Evolutionary conservation across 208 protist genomes (phyloP).

Genomic region (Leptomonas pyrrhocoris): DNA sequence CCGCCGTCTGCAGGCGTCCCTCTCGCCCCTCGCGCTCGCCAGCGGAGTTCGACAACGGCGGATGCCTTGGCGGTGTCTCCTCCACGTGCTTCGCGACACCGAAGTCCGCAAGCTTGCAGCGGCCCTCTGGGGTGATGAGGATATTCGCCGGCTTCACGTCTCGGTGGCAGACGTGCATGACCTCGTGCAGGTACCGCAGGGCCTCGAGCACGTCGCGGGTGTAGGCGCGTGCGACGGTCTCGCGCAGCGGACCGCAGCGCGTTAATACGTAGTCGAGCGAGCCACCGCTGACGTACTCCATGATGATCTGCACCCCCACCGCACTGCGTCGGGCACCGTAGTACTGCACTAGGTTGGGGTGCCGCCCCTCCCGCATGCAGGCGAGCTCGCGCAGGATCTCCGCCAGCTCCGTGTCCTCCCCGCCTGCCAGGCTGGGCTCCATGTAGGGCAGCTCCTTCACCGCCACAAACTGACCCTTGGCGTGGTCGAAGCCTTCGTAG

Average conservation of each 20-base stretch:
- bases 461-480: constrained; percentile 81
- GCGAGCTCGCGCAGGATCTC: constrained; percentile 76
- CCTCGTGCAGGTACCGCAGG: constrained; percentile 83
- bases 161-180: constrained; percentile 82
- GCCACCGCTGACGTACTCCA: constrained; percentile 90
- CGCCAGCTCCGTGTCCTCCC: constrained; percentile 32
- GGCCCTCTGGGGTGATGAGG: constrained; percentile 82
- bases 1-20: constrained; percentile 68
- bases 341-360: constrained; percentile 85
- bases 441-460: constrained; percentile 87
- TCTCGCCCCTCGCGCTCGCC: constrained; percentile 4
- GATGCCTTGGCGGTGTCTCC: constrained; percentile 13
- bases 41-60: neutral
- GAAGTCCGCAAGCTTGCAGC: constrained; percentile 91
- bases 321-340: constrained; percentile 72
- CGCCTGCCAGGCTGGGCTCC: constrained; percentile 29
- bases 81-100: constrained; percentile 73
- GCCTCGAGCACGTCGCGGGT: constrained; percentile 76
- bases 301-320: constrained; percentile 82
- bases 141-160: constrained; percentile 94
- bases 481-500: constrained; percentile 85
- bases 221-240: constrained; percentile 79
- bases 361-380: constrained; percentile 73
- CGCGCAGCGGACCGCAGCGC: constrained; percentile 61
- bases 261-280: constrained; percentile 76